Percentiles rank a stretch among this genome's conserved stretches.
Conservation (phyloP, 2,329 filamentous ascomycete species). For the Phaeosphaeria sp. region DNA sequence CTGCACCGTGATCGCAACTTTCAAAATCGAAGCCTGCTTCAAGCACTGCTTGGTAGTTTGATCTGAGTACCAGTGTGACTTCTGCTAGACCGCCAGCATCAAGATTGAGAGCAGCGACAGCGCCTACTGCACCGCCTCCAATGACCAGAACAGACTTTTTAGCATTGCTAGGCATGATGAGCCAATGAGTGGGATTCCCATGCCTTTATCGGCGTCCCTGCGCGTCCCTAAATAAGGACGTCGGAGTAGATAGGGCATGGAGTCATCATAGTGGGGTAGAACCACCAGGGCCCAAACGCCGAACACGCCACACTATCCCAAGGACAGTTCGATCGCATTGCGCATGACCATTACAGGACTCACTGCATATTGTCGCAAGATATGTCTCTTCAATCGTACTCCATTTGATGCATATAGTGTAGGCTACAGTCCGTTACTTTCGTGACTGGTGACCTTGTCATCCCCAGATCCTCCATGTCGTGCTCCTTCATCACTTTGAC, state of each 20-base stretch:
- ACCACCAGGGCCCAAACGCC: not conserved
- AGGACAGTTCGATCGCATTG: not conserved
- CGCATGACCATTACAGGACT: not conserved
- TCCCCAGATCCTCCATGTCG: slow-evolving; percentile 39
- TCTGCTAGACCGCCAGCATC: slow-evolving; percentile 58
- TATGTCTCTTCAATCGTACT: slow-evolving; percentile 46
- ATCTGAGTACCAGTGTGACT: slow-evolving; percentile 64
- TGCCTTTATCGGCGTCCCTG: not conserved
- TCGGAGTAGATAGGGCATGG: not conserved
- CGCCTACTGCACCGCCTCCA: slow-evolving; percentile 64
- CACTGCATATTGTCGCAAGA: not conserved
- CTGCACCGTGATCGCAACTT: slow-evolving; percentile 62
- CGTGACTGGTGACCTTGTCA: slow-evolving; percentile 43
- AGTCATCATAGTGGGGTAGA: slow-evolving; percentile 29
- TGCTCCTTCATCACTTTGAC: slow-evolving; percentile 36
- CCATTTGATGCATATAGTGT: slow-evolving; percentile 51
- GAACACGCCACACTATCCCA: not conserved
- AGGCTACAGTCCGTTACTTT: slow-evolving; percentile 48
- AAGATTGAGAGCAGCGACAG: slow-evolving; percentile 63
- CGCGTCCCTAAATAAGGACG: not conserved
- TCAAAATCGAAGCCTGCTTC: slow-evolving; percentile 61
- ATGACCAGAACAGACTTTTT: slow-evolving; percentile 58
- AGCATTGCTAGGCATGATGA: slow-evolving; percentile 31
- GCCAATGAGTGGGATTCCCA: not conserved
- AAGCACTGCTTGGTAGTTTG: slow-evolving; percentile 60